Base-by-base conservation (phyloP, 2,329 filamentous ascomycete genomes). In the Verticillium alfalfae region DNA sequence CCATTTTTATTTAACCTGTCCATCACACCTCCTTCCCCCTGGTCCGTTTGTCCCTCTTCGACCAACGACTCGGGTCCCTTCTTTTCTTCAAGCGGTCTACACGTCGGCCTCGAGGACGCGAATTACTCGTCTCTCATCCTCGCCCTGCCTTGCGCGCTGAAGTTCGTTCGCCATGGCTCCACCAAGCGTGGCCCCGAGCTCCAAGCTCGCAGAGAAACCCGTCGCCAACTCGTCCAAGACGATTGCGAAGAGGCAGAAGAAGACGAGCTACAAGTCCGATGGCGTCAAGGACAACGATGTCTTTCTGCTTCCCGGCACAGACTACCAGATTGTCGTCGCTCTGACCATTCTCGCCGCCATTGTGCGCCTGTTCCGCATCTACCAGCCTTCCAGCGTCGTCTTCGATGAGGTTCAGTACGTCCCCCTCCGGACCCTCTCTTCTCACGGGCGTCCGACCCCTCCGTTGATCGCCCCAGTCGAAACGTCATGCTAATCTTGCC, bases 401-500 rank as follows among this genome's bases (percentile, higher is more conserved):
- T 99, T 99, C 75, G 95, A 99, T 76, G 95, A 99, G 81, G 95
- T 99, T 75, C 95, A 99, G 93, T 97, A 86, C 75, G 92, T 88
- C 57, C n/a, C 62, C 31, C 61, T 61, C 60, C 58, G 26, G 49
- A 34, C 39, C 57, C 56, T 60, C 59, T 61, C 34, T 45, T 57
- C 41, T 22, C n/a, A 31, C 4, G 26, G 26, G 26, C 4, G 26
- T 39, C 22, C 16, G 26, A 58, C 52, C 31, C 52, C 34, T 31
- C 4, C 34, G 54, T 26, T 22, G 38, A 31, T 15, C 9, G 13
- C 15, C 13, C 56, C 15, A 7, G 57, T 67, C 49, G 70, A 70
- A 58, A 67, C 26, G 56, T 34, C 39, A 61, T 36, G 62, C 54
- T 56, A 36, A 56, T 12, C 26, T 34, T 56, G 13, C 16, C 54